phyloP scores from a whole-genome alignment of 441 rosid genomes.

The Geranium incanum region DNA sequence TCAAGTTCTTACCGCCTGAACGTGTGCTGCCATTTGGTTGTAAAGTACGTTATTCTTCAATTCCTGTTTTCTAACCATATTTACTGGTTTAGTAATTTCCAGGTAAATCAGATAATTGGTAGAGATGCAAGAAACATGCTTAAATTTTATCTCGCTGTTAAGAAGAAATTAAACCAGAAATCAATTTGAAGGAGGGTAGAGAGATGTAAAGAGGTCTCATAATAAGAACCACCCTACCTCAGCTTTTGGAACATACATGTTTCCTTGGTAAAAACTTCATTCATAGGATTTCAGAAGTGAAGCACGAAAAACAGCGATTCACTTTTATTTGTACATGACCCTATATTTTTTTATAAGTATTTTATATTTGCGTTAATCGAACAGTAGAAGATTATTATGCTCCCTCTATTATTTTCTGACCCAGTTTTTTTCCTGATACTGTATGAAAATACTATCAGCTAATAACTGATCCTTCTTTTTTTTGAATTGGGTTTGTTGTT shows the following conservation, averaged over 20 bases:
- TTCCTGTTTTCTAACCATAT: not conserved
- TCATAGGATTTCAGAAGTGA: not conserved
- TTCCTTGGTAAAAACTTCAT: not conserved
- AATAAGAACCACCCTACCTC: too few species aligned
- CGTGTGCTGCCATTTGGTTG: conserved; percentile 90
- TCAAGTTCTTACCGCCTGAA: conserved; percentile 62
- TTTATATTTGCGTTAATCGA: too few species aligned
- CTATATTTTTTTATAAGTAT: too few species aligned
- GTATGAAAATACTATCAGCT: not conserved
- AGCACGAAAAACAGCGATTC: not conserved
- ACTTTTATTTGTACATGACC: not conserved
- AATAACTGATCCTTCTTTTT: too few species aligned
- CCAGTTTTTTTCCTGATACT: too few species aligned
- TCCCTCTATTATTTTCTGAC: too few species aligned
- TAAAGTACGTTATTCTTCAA: conserved; percentile 41
- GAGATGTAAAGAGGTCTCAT: too few species aligned
- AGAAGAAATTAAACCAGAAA: not conserved
- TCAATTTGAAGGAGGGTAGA: not conserved
- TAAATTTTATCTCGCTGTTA: not conserved
- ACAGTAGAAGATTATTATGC: too few species aligned
- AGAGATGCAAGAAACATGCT: not conserved
- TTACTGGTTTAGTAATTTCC: not conserved
- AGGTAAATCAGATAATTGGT: not conserved
- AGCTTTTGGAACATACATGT: not conserved
- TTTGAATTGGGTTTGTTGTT: too few species aligned